Evolutionary conservation across 306 rosid species (phyloP).

Genomic region (Vachellia pachyceras): DNA sequence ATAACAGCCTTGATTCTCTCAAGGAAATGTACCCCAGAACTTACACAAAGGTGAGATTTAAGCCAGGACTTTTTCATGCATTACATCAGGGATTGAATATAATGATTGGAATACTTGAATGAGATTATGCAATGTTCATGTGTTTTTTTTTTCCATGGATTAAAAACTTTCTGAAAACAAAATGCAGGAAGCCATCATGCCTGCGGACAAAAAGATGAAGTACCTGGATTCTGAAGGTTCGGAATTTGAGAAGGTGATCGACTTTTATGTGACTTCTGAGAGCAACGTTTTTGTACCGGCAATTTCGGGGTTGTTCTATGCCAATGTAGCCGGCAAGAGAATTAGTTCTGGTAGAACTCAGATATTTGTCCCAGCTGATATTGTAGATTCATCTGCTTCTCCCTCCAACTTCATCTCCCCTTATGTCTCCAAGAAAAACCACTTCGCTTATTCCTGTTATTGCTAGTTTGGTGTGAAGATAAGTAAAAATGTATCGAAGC

Average conservation of each 20-base stretch:
- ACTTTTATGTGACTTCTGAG: constrained; percentile 75
- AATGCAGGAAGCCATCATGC: constrained; percentile 88
- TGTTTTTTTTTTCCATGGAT: neutral
- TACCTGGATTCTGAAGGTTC: constrained; percentile 72
- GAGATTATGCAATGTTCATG: neutral
- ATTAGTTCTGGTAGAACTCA: constrained; percentile 78
- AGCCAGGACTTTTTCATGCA: neutral
- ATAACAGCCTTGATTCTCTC: constrained; percentile 77
- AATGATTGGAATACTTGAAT: constrained; percentile 13
- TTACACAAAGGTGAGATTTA: constrained; percentile 74
- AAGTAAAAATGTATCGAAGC: constrained; percentile 43
- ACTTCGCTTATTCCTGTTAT: constrained; percentile 91
- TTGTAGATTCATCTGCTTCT: constrained; percentile 66
- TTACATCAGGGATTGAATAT: neutral
- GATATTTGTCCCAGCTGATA: constrained; percentile 78
- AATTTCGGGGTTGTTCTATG: constrained; percentile 90
- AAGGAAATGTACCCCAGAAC: constrained; percentile 94
- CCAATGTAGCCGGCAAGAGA: constrained; percentile 95
- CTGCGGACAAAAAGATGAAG: constrained; percentile 84
- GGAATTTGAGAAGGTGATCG: constrained; percentile 85
- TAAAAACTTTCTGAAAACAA: constrained; percentile 25
- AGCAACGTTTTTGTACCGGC: constrained; percentile 92
- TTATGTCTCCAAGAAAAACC: constrained; percentile 87
- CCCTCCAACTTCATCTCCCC: constrained; percentile 75
- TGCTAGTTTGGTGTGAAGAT: constrained; percentile 57